phyloP scores from a whole-genome alignment of 805 yeast genomes.

The Phaffomyces opuntiae region DNA sequence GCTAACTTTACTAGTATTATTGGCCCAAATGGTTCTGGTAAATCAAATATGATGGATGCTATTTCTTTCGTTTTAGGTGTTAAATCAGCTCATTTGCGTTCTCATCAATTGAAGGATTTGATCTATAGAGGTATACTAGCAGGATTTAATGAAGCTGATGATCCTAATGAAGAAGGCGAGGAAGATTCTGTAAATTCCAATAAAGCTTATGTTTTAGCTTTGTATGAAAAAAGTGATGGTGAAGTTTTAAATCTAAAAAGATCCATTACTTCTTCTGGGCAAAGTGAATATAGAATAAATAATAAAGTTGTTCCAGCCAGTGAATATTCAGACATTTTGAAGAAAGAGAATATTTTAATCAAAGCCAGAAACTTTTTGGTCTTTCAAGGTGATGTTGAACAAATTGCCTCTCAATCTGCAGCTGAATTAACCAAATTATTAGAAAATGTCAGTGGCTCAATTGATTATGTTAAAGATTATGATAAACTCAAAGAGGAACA shows the following conservation, averaged over 20 bases:
- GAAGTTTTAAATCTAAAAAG: constrained; percentile 56
- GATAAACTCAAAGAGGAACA: constrained; percentile 55
- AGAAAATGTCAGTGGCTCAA: constrained; percentile 81
- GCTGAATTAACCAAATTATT: constrained; percentile 63
- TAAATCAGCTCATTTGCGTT: constrained; percentile 66
- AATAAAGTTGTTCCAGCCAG: constrained; percentile 50
- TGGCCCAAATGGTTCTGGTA: constrained; percentile 99
- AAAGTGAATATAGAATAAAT: constrained; percentile 63
- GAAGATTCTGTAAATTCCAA: constrained; percentile 20
- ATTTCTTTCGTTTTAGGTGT: constrained; percentile 91
- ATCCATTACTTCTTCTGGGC: constrained; percentile 49
- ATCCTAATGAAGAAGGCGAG: constrained; percentile 18
- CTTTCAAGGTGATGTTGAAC: constrained; percentile 95
- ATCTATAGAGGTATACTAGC: constrained; percentile 65
- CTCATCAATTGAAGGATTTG: constrained; percentile 65
- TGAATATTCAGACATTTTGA: constrained; percentile 60
- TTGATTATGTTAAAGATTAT: constrained; percentile 59
- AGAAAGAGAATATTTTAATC: constrained; percentile 72
- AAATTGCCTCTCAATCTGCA: constrained; percentile 82
- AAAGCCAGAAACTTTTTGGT: constrained; percentile 90
- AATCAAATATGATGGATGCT: constrained; percentile 96
- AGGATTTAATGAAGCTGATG: constrained; percentile 21
- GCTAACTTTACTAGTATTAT: constrained; percentile 83
- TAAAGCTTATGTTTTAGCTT: constrained; percentile 72
- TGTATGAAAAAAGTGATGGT: constrained; percentile 60